These are phyloP conservation scores for Fraxinus greggii DNA, from an alignment of 305 asterid species.

Conservation along the genomic window DNA sequence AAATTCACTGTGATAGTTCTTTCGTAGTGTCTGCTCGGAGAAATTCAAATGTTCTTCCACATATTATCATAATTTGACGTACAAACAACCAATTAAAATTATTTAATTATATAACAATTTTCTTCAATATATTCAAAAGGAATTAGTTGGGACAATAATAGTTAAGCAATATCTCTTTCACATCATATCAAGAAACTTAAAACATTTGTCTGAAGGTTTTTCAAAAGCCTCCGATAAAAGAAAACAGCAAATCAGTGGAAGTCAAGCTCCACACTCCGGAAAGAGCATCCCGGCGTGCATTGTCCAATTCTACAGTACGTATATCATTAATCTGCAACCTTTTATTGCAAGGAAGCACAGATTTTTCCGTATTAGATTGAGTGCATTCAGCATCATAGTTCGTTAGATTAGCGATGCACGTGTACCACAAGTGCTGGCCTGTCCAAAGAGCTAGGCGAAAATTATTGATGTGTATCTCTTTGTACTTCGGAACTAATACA, in stretches of 20 bases:
- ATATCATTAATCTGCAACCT: not conserved
- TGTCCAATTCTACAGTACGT: slow-evolving; percentile 66
- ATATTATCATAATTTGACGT: not conserved
- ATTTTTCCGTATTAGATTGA: not conserved
- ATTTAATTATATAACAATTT: not conserved
- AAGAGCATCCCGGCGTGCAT: slow-evolving; percentile 70
- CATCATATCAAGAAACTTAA: not conserved
- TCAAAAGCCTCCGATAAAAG: slow-evolving; percentile 44
- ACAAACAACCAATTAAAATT: not conserved
- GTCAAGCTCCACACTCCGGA: slow-evolving; percentile 75
- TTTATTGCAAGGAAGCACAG: not conserved
- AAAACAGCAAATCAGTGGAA: slow-evolving; percentile 56
- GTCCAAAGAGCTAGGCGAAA: not conserved
- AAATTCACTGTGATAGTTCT: not conserved
- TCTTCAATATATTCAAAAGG: not conserved
- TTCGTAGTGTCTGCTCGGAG: not conserved
- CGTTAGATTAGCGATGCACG: not conserved
- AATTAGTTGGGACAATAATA: not conserved
- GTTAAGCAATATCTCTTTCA: not conserved
- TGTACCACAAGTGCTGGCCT: not conserved
- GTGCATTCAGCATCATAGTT: not conserved
- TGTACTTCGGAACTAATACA: slow-evolving; percentile 18
- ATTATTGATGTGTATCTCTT: not conserved
- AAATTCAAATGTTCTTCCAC: not conserved
- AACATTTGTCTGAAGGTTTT: slow-evolving; percentile 24